phyloP scores from a whole-genome alignment of 371 early-diverging fungal species.

The Fennellomyces sp. region DNA sequence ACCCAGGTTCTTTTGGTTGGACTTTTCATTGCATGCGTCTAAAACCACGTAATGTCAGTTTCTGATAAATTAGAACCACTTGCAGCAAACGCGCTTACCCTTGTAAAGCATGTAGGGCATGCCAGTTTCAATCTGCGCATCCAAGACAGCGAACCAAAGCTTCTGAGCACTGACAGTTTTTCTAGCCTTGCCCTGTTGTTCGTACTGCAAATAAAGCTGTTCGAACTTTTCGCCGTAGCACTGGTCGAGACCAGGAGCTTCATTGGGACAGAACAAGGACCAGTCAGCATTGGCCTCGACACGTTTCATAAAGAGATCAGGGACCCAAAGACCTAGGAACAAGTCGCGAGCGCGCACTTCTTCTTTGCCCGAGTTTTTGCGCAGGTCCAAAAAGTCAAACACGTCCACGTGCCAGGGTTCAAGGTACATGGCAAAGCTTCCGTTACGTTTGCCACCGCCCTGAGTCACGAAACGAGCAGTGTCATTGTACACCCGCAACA shows the following conservation, averaged over 20 bases:
- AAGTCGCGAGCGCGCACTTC: conserved; percentile 93
- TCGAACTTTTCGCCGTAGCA: conserved; percentile 93
- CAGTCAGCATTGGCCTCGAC: conserved; percentile 91
- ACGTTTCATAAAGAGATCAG: conserved; percentile 96
- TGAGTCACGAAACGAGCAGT: conserved; percentile 96
- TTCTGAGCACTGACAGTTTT: conserved; percentile 91
- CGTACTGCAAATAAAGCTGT: conserved; percentile 79
- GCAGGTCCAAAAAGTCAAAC: conserved; percentile 91
- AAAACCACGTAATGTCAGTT: background rate
- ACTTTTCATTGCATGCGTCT: conserved; percentile 94
- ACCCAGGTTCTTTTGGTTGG: conserved; percentile 98
- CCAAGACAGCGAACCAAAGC: conserved; percentile 95
- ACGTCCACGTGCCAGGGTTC: conserved; percentile 98
- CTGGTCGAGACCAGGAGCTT: conserved; percentile 86
- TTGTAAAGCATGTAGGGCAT: conserved; percentile 98
- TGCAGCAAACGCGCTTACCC: conserved; percentile 13
- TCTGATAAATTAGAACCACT: background rate
- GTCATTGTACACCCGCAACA: conserved; percentile 94
- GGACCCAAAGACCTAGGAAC: conserved; percentile 95
- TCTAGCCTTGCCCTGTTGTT: conserved; percentile 76
- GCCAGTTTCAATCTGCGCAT: conserved; percentile 97
- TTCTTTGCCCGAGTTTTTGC: conserved; percentile 96
- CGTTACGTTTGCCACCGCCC: conserved; percentile 96
- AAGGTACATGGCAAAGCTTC: conserved; percentile 94
- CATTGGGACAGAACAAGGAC: conserved; percentile 94